Evolutionary conservation across 768 basidiomycete species (phyloP), one percentile per base, ranked within the genome.

Genomic region (Lyophyllum atratum): DNA sequence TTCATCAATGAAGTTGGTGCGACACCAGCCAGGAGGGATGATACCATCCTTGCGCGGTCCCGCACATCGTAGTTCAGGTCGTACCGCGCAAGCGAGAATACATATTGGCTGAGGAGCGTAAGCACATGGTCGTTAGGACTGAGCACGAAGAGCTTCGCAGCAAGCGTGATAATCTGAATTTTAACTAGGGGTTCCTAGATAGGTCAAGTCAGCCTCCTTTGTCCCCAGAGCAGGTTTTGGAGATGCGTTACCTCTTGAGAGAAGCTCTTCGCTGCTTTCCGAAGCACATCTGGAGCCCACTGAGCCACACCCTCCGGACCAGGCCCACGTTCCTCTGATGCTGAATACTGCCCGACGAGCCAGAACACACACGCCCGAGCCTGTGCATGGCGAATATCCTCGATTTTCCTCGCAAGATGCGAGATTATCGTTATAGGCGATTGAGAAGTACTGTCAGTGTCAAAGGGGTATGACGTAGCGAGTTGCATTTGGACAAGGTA

Each of bases 271-370:
- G 85, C 86, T 4, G 84, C 74, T 63, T 88, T 89, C n/a, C 96
- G 77, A 11, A 98, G 72, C 4, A 96, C 84, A 68, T 99, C 97
- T 1, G 96, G 93, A 0, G 87, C 92, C 92, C 92, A 95, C 28
- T 81, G 78, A 4, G 77, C 85, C 8, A 94, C 72, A 15, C 86
- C 86, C 49, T 84, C 81, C 2, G 83, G 76, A 1, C 76, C 70
- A 17, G 71, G 60, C 39, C 63, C 56, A 24, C 64, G 66, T 39
- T 72, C 73, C 17, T 69, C 66, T 6, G 72, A 69, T 14, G 79
- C 79, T 17, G 90, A 84, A 67, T 93, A 93, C 69, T 97, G 93
- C 0, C 96, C 95, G 0, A 94, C 93, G 0, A 98, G 83, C 94
- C 96, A 97, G 24, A 93, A 74, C 1, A 98, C 86, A 62, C 91